Base-by-base conservation (phyloP, 176 grass and related monocot species). In the Aechmea fasciata region DNA sequence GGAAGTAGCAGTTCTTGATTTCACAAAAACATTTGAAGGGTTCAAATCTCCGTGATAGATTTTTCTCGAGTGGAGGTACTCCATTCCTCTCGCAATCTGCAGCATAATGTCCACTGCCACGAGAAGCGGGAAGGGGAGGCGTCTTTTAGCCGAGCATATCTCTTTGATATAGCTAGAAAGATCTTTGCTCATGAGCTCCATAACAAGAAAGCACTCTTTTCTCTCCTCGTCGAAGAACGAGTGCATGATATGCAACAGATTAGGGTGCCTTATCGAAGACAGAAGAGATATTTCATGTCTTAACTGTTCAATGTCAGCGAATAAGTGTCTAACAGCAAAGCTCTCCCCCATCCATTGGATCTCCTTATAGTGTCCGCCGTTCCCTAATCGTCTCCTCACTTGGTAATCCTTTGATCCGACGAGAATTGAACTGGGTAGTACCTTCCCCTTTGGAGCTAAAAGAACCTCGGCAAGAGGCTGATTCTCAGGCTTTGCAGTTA, bases 21-120 rank as follows among this genome's bases (percentile, higher is more conserved):
- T 75, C 12, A 75, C 73, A 11, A 75, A 47, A 51, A 75, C 53
- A 49, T 67, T 75, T 14, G 50, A 67, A 9, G 73, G 73, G 23
- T 75, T 75, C 50, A 75, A 47, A 29, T 67, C 50, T 15, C 73
- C 73, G 9, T 75, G 73, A 20, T 67, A 48, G 9, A 75, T 67
- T 25, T 66, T 52, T 4, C 28, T n/a, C 7, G 73, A 75, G 48
- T 55, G 73, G 49, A 75, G 73, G 28, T 75, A 75, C 63, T 75
- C 73, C 73, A 75, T 75, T 75, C 73, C 73, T 67, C 73, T 66
- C 11, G 73, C 73, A 13, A 75, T 67, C 52, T 75, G 73, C 33
- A 75, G 62, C 63, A 75, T 75, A 9, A 51, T 67, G 59, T 75
- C 73, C 49, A 75, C 73, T 22, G 73, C 73, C 63, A 75, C 50